Evolutionary conservation across 1,284 basidiomycete species (phyloP).

Genomic region (Cryptococcus amylolentus): DNA sequence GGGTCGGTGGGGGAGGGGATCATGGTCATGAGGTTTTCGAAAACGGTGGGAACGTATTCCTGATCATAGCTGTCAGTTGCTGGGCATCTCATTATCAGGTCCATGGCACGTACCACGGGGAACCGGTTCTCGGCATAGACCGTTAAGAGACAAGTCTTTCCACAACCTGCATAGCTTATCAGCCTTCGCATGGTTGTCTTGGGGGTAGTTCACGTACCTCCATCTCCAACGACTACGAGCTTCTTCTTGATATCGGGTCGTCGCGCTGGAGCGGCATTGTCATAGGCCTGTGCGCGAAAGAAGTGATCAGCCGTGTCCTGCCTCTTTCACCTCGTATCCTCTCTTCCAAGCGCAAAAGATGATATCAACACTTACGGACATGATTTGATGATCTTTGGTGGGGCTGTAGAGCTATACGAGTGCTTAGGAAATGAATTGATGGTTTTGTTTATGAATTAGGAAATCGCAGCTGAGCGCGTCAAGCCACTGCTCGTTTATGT

Average conservation of each 20-base stretch:
- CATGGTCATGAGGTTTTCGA: slow-evolving; percentile 94
- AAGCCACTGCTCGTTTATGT: too few species aligned
- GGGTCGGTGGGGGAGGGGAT: slow-evolving; percentile 67
- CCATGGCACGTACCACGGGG: slow-evolving; percentile 55
- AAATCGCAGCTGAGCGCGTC: too few species aligned
- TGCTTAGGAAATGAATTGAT: too few species aligned
- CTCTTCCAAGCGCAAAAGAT: too few species aligned
- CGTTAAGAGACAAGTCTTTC: slow-evolving; percentile 57
- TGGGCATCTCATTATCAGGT: background rate
- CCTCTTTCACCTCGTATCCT: too few species aligned
- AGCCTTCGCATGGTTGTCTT: background rate
- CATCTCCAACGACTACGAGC: slow-evolving; percentile 71
- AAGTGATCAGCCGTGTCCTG: background rate
- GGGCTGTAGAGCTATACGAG: too few species aligned
- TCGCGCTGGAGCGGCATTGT: slow-evolving; percentile 24
- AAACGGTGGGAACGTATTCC: slow-evolving; percentile 97
- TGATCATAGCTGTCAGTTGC: slow-evolving; percentile 42
- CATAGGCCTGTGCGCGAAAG: slow-evolving; percentile 10
- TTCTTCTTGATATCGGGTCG: slow-evolving; percentile 81
- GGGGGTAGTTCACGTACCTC: slow-evolving; percentile 29
- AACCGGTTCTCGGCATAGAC: slow-evolving; percentile 93
- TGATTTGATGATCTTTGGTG: background rate
- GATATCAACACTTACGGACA: background rate
- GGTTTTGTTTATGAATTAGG: too few species aligned
- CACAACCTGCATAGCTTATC: slow-evolving; percentile 52